Conservation (phyloP, 768 basidiomycete species). For the Naematelia aurantialba region DNA sequence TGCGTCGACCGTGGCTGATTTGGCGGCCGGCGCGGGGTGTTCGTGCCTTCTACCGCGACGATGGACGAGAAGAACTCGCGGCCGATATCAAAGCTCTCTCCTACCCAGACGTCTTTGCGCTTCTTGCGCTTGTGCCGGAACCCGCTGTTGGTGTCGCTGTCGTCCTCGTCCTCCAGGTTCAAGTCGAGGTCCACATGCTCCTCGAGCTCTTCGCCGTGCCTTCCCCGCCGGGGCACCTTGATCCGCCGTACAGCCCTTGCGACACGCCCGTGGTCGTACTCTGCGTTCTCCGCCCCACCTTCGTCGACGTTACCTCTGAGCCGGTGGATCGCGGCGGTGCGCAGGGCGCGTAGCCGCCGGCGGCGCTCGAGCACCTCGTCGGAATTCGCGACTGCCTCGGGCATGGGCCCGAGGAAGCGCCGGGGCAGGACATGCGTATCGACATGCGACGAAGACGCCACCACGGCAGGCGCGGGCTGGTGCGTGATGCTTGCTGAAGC, state of each 20-base stretch:
- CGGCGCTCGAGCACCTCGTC: constrained; percentile 24
- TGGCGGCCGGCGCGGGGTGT: constrained; percentile 2
- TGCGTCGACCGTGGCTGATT: constrained; percentile 23
- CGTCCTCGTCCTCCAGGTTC: constrained; percentile 7
- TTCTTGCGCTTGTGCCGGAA: constrained; percentile 21
- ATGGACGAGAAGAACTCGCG: constrained; percentile 25
- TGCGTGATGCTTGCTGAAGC: not conserved
- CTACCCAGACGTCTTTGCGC: constrained; percentile 43
- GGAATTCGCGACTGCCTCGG: constrained; percentile 33
- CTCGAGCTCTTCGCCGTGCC: constrained; percentile 14
- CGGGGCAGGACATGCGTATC: constrained; percentile 28
- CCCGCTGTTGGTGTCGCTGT: not conserved
- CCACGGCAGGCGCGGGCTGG: constrained; percentile 17
- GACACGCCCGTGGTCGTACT: not conserved
- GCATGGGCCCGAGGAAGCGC: constrained; percentile 44
- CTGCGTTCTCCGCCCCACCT: constrained; percentile 1
- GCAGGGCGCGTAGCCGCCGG: constrained; percentile 17
- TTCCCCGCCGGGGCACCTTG: constrained; percentile 5
- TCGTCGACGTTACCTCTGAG: not conserved
- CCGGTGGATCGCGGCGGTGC: too few species aligned
- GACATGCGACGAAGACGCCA: constrained; percentile 22
- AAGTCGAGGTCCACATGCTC: constrained; percentile 14
- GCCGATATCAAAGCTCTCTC: constrained; percentile 46
- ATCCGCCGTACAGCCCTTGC: constrained; percentile 9
- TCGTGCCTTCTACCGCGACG: not conserved